Base-by-base conservation (phyloP, 768 basidiomycete genomes). In the Lyophyllum atratum region DNA sequence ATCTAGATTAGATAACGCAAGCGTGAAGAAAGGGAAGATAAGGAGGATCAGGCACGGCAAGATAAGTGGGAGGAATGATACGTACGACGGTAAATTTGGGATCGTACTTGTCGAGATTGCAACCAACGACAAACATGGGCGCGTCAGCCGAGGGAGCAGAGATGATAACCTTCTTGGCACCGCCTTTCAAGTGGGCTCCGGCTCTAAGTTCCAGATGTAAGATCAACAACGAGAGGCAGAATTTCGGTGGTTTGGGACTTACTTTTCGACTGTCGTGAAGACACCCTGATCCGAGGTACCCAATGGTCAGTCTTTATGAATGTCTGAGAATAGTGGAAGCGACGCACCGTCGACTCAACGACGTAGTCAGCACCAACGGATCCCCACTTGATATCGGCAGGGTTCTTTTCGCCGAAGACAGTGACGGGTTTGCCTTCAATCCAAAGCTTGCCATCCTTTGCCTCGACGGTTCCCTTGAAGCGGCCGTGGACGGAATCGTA, bases 111-210 rank as follows among this genome's bases (percentile, higher is more conserved):
- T 97, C 94, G 62, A 97, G 86, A 82, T 99, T 98, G 76, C 98
- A 96, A 81, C 92, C 94, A 65, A 82, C 84, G 52, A 95, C 93
- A 75, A 85, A 95, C 93, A 95, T 95, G 65, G 93, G 93, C 6
- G 94, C 93, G 72, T 95, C 93, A 29, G 93, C 84, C n/a, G 96
- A 98, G 64, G 96, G 96, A 46, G 96, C 96, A 63, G 95, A 96
- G 85, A 99, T 98, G 80, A 99, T 82, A 72, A 99, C 96, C 83
- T 98, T 99, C 88, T 98, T 98, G 70, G 96, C 96, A 73, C 96
- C 96, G 66, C 96, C 96, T 79, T 95, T 94, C 78, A 99, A 80
- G 80, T 99, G 96, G 64, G 86, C 88, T 47, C 82, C 81, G 54
- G 96, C 96, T 81, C 88, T 91, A 55, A 3, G n/a, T 49, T 50